Evolutionary conservation across 345 rosid genomes (phyloP).

Genomic region (Draba incana): DNA sequence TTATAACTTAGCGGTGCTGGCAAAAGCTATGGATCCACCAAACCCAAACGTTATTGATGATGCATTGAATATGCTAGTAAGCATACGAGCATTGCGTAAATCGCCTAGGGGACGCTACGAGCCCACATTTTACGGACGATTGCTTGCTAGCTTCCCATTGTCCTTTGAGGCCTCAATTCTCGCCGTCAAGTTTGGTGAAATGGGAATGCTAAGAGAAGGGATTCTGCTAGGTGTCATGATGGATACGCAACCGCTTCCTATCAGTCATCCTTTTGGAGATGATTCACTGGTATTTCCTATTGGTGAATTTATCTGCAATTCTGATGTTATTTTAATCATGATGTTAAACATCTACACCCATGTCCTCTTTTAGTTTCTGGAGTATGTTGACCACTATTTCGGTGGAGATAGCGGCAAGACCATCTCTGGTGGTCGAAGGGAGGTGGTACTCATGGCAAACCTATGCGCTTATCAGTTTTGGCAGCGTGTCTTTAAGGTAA

Average conservation of each 20-base stretch:
- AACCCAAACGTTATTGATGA: slow-evolving; percentile 67
- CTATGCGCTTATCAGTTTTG: slow-evolving; percentile 85
- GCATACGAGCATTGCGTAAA: slow-evolving; percentile 58
- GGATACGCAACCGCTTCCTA: slow-evolving; percentile 84
- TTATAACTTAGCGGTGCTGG: slow-evolving; percentile 66
- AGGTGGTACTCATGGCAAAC: slow-evolving; percentile 65
- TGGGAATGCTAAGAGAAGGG: slow-evolving; percentile 87
- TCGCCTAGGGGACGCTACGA: slow-evolving; percentile 68
- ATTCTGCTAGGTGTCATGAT: slow-evolving; percentile 80
- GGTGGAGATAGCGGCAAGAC: slow-evolving; percentile 49
- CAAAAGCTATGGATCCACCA: slow-evolving; percentile 94
- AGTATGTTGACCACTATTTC: slow-evolving; percentile 55
- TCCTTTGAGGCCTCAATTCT: slow-evolving; percentile 83
- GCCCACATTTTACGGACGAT: slow-evolving; percentile 87
- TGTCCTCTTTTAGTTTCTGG: slow-evolving; percentile 57
- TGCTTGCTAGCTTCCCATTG: slow-evolving; percentile 82
- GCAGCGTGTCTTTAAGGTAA: slow-evolving; percentile 82
- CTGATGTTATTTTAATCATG: slow-evolving; percentile 26
- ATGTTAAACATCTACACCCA: slow-evolving; percentile 25
- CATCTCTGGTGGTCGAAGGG: slow-evolving; percentile 61
- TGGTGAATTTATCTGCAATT: slow-evolving; percentile 28
- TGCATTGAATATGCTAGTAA: slow-evolving; percentile 69
- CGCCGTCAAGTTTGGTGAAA: slow-evolving; percentile 77
- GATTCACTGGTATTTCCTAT: slow-evolving; percentile 62
- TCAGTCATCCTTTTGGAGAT: slow-evolving; percentile 81